Base-by-base conservation (phyloP, 2,329 filamentous ascomycete genomes). In the Claviceps sp. region DNA sequence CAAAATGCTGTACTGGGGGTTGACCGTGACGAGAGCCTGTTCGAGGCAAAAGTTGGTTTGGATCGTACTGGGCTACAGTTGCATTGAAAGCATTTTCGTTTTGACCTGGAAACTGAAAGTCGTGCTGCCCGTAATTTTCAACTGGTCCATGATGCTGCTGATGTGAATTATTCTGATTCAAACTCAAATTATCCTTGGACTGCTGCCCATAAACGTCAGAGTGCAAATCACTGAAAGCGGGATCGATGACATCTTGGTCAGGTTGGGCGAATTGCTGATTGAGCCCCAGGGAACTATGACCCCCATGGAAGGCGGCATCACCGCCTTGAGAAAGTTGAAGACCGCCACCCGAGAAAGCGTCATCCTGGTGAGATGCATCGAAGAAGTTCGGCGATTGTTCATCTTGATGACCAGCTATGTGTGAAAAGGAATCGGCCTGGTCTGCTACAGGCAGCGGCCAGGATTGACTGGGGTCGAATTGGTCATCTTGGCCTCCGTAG, bases 181-280 rank as follows among this genome's bases (percentile, higher is more conserved):
- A 34, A 34, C 38, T 52, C 50, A 58, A 51, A 24, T 63, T 62
- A 53, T 58, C 55, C 47, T 67, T 60, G 24, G 58, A 55, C 50
- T 66, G 67, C 47, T 70, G 67, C 9, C 57, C 57, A 50, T 69
- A 72, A 24, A 70, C 50, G 38, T 68, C 67, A 14, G 67, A 59
- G 41, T 69, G 65, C 9, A 71, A 61, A 52, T 64, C 63, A 57
- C 60, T 58, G 47, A 71, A 69, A 34, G 63, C 60, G 42, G 68
- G 62, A 52, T 71, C 64, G 42, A 71, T 60, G 46, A 65, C 62
- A 53, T 70, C 67, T 54, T 66, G 62, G 41, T 57, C 57, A 14
- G 64, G 54, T 34, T 65, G 63, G 43, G 62, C 57, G 53, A 63
- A 72, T 42, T 65, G 66, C 50, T 67, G 65, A 50, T 61, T 61